Conservation (phyloP, 2,329 filamentous ascomycete species). For the Penicillium glabrum region DNA sequence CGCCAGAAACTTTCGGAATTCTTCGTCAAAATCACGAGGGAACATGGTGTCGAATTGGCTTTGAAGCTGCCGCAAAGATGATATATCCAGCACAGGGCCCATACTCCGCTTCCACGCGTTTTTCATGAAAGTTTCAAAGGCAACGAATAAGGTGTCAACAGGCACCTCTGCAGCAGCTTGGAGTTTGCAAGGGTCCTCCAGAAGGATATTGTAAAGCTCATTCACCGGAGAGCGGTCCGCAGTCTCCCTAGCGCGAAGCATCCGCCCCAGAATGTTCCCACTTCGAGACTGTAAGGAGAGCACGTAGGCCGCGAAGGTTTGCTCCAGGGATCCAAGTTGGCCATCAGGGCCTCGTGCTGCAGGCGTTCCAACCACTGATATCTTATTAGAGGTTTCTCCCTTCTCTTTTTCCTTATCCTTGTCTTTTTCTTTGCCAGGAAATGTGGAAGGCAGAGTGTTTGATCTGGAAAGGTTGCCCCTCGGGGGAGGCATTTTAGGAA, state of each 20-base stretch:
- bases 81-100: constrained; percentile 75
- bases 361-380: constrained; percentile 56
- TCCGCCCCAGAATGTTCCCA: constrained; percentile 79
- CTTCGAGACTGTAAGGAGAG: constrained; percentile 80
- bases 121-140: constrained; percentile 89
- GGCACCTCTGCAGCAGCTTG: constrained; percentile 73
- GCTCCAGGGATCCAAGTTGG: constrained; percentile 72
- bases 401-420: constrained; percentile 39
- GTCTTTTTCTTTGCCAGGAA: constrained; percentile 49
- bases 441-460: constrained; percentile 44
- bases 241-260: constrained; percentile 66
- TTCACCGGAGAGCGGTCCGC: constrained; percentile 82
- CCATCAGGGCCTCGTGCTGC: constrained; percentile 57
- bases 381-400: constrained; percentile 28
- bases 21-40: constrained; percentile 54
- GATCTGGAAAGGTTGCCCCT: constrained; percentile 41
- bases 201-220: constrained; percentile 83
- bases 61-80: constrained; percentile 73
- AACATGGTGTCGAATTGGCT: constrained; percentile 43
- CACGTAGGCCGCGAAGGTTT: constrained; percentile 80
- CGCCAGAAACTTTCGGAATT: constrained; percentile 54
- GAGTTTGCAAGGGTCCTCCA: constrained; percentile 78
- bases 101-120: constrained; percentile 88
- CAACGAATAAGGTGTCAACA: constrained; percentile 82
- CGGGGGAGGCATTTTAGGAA: constrained; percentile 45